Evolutionary conservation across 768 basidiomycete genomes (phyloP), one percentile per base, ranked within the genome.

Genomic region (Leccinum uliginosum): DNA sequence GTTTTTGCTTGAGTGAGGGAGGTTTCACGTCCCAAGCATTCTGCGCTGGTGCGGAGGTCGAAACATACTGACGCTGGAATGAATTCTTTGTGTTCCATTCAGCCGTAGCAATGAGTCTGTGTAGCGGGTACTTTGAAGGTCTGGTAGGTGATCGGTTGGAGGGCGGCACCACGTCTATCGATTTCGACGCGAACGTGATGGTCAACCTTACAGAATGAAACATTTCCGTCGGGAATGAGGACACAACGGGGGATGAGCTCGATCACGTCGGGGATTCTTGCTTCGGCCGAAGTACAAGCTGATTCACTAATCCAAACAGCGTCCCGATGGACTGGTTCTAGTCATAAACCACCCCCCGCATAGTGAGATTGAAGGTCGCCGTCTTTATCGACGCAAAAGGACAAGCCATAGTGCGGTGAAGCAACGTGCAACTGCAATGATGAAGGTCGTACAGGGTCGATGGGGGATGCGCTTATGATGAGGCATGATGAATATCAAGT

Each of bases 271-370:
- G 40, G 19, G 2, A 46, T 10, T 14, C 15, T 6, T 5, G 10
- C 54, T 66, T 58, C 54, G 65, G 62, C 32, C 75, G 68, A 30
- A 80, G 67, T 4, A 81, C 67, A 17, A 78, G 75, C 43, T 63
- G 71, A 21, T 65, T 73, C n/a, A 30, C 24, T n/a, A 82, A 57
- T 6, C 80, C 81, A 43, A 78, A 68, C 61, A 82, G 62, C 0
- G 76, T 75, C 3, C 77, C 78, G 2, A 64, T 62, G 0, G 69
- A 77, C 56, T 80, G 80, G 30, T 65, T 51, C 2, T 47, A 1
- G 44, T 79, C 76, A 5, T 81, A 65, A 15, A 76, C 62, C 70
- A 77, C 77, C 23, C 64, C 69, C 3, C 71, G 71, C 26, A 78
- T 63, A 50, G 7, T 55, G 64, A 27, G 74, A 79, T 50, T 78